Conservation (phyloP, 306 rosid species). For the Oxytropis ochrocephala region DNA sequence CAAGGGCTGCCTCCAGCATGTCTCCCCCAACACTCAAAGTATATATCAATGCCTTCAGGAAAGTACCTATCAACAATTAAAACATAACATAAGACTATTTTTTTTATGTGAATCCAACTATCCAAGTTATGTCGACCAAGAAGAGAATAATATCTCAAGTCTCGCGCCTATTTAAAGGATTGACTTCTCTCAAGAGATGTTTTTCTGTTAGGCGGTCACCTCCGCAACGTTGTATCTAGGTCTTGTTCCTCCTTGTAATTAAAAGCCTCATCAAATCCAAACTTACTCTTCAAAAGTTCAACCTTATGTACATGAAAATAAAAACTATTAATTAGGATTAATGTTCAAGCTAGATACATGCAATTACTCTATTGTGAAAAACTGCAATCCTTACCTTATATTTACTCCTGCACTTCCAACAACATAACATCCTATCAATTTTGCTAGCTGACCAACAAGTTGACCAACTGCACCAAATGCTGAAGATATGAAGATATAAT, state of each 20-base stretch:
- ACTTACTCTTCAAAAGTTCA: conserved; percentile 29
- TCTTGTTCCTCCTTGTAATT: conserved; percentile 39
- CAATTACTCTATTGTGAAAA: not conserved
- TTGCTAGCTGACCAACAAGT: conserved; percentile 48
- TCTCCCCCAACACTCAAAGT: conserved; percentile 69
- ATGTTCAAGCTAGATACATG: not conserved
- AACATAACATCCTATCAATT: conserved; percentile 53
- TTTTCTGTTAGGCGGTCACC: not conserved
- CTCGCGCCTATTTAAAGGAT: too few relatives aligned
- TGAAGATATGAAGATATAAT: conserved; percentile 46
- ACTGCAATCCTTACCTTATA: conserved; percentile 28
- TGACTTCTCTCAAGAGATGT: too few relatives aligned
- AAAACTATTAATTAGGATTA: not conserved
- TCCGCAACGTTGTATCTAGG: conserved; percentile 28
- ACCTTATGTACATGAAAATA: conserved; percentile 18
- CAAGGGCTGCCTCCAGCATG: conserved; percentile 51
- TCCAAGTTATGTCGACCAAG: too few relatives aligned
- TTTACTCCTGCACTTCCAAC: conserved; percentile 55
- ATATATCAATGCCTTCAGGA: conserved; percentile 58
- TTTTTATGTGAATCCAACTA: too few relatives aligned
- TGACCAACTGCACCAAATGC: conserved; percentile 54
- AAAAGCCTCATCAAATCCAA: conserved; percentile 41
- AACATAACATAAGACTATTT: not conserved
- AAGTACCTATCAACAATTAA: conserved; percentile 32
- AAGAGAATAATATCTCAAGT: too few relatives aligned